Conservation (phyloP, 495 filamentous ascomycete species). For the Talaromyces nanjingensis region DNA sequence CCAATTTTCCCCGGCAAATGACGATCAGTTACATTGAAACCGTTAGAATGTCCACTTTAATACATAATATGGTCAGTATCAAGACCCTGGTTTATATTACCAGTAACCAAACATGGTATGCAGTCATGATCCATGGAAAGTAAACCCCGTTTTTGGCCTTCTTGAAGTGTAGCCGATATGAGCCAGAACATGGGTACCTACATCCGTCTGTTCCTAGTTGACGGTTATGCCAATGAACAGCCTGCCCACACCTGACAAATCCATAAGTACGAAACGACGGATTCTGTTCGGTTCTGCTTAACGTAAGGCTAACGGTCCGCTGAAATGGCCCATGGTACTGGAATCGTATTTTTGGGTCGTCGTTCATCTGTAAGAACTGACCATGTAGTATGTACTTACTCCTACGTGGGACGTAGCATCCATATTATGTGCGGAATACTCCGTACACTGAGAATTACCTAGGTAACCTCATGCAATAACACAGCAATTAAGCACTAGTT, state of each 20-base stretch:
- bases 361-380: background rate
- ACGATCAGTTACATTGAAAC: background rate
- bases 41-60: background rate
- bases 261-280: background rate
- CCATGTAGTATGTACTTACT: background rate
- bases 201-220: background rate
- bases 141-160: background rate
- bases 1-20: background rate
- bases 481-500: background rate
- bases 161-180: background rate
- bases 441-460: background rate
- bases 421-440: background rate
- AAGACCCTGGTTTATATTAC: background rate
- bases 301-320: background rate
- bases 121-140: background rate
- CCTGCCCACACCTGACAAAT: background rate
- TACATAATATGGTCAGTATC: no score
- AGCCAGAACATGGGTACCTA: background rate
- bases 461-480: background rate
- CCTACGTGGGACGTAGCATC: background rate
- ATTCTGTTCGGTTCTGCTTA: background rate
- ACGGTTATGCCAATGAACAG: background rate
- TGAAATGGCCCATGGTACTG: background rate
- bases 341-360: background rate
- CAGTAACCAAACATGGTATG: background rate